Base-by-base conservation (phyloP, 2,329 filamentous ascomycete species). In the Diplodia seriata region DNA sequence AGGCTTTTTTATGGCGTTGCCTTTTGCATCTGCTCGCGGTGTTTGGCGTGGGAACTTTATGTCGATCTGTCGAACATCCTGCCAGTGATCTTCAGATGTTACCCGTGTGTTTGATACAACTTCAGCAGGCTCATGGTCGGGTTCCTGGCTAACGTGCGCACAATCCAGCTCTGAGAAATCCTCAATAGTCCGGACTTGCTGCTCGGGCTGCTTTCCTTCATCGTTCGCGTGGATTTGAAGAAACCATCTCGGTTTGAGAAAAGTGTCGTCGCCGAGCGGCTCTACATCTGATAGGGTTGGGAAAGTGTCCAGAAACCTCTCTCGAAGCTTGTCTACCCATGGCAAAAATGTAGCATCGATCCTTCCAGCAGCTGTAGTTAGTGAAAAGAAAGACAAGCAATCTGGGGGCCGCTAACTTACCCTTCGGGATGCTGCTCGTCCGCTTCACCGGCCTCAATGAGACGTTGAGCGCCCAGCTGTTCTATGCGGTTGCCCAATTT, bases 371-470 rank as follows among this genome's bases (percentile, higher is more conserved):
- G 56, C 29, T 51, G 51, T 68, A 18, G 69, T 69, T 23, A 69
- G 23, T n/a, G n/a, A 23, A 67, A 65, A 40, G 64, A 51, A 49
- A 47, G 49, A n/a, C 53, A 66, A 51, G 12, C 53, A 68, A 67
- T 14, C 26, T 47, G 47, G 6, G n/a, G 8, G 29, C 14, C 8
- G 43, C n/a, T 12, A 47, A 81, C 86, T 72, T 81, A 95, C 89
- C 94, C 94, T 80, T 98, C 94, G 31, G 92, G 88, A 82, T 97
- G 93, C 76, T 96, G 92, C 73, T 97, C 94, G 76, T 99, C 95
- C 26, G 90, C 93, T 79, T 99, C 95, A 14, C 92, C 95, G 47
- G 89, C 84, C 50, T 90, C 87, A 73, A 91, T 91, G 70, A 95
- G 87, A 57, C 92, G 87, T 51, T 84, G 84, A 2, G 92, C 95